Base-by-base conservation (phyloP, 345 rosid genomes). In the Linum trigynum region DNA sequence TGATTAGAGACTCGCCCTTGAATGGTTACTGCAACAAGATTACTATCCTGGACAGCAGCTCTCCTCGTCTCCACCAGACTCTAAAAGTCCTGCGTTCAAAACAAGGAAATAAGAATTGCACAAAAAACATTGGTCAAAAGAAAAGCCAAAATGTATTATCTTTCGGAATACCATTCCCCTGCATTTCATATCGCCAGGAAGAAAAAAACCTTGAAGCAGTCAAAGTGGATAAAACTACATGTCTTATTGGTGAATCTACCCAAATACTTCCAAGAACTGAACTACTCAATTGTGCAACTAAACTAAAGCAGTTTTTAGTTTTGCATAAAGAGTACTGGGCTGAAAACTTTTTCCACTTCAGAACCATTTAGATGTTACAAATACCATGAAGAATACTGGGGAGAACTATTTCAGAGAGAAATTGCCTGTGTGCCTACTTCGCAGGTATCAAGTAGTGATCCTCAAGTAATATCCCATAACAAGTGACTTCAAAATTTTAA, bases 381-480 rank as follows among this genome's bases (percentile, higher is more conserved):
- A 43, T 42, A 23, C 41, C 6, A 65, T 55, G 8, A 70, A 38
- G 32, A 16, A 70, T 50, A 42, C 64, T 15, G 37, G 23, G 7
- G 40, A 66, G 53, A 50, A 64, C 48, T 51, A 38, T 8, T 67
- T 58, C 35, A 61, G 50, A 70, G 67, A 40, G 66, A 39, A 68
- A 39, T 7, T 82, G 88, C 99, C 97, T 80, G 62, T 38, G 75
- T 57, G 66, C 82, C 86, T 69, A 91, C 84, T 75, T 83, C 90
- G 73, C 86, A 91, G 63, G 92, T 84, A 73, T 90, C 85, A 62
- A 91, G 86, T 67, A 94, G 95, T 64, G 88, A 81, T 67, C 97
- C 99, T 7, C 84, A 77, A 37, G 77, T 71, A 70, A 84, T 72
- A 68, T 94, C 96, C 99, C 99, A 91, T 67, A 94, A 72, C n/a